Base-by-base conservation (phyloP, 305 asterid genomes). In the Andrographis paniculata region DNA sequence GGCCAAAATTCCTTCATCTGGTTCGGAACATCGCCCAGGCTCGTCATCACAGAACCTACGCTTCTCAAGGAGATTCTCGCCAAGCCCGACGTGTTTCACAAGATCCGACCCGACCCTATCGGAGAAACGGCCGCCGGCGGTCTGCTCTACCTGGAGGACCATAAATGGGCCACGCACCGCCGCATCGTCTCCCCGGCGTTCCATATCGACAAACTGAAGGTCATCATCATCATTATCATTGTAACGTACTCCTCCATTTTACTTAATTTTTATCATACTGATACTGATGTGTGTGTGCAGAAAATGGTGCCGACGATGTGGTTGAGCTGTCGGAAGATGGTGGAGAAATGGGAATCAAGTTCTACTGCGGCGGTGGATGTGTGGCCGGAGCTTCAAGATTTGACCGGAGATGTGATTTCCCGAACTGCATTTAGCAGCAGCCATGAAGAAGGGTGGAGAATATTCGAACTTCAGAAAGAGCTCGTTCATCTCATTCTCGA, bases 401-500 rank as follows among this genome's bases (percentile, higher is more conserved):
- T 69, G 22, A 20, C 73, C 4, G 71, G 72, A 17, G 77, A 76
- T 46, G 59, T 66, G 37, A 72, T 76, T 41, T 76, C 84, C 2
- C 52, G 68, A 22, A 75, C 64, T 13, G 72, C 83, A 1, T 69
- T 76, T 15, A 74, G 83, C 0, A 71, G 77, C 52, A 67, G 63
- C 36, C 70, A 73, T 38, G 73, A 72, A 53, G 65, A 72, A 55
- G 88, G 88, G 14, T 39, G 71, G 24, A 63, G 56, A 14, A 69
- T 79, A 57, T 79, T 75, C 17, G 71, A 70, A 68, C 79, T 82
- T 35, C 88, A 78, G 45, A 65, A 49, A 23, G 88, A 78, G 48
- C 75, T 60, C 14, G 62, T 65, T 14, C 70, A 75, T 63, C 64
- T 66, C 39, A 65, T 62, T 24, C 40, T 73, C 42, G 69, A 70